Conservation (phyloP, 805 yeast genomes). For the Saturnispora ahearnii region DNA sequence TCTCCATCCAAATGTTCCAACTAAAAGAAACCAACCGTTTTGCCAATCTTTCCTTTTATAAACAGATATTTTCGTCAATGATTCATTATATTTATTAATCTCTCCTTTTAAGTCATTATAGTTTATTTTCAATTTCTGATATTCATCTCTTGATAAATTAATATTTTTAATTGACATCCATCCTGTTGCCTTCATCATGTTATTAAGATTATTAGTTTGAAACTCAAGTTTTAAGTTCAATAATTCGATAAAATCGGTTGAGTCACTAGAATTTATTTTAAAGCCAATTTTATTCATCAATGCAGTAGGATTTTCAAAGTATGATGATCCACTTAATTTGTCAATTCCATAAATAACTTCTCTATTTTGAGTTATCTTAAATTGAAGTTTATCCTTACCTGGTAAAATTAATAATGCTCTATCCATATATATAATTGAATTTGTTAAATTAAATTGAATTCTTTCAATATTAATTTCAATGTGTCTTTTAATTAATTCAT, state of each 20-base stretch:
- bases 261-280: slow-evolving; percentile 23
- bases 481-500: slow-evolving; percentile 34
- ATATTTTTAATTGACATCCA: slow-evolving; percentile 59
- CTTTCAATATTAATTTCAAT: slow-evolving; percentile 27
- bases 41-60: slow-evolving; percentile 49
- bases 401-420: slow-evolving; percentile 23
- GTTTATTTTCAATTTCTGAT: slow-evolving; percentile 31
- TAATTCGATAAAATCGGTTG: slow-evolving; percentile 27
- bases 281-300: slow-evolving; percentile 27
- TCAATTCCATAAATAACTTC: slow-evolving; percentile 26
- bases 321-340: slow-evolving; percentile 32
- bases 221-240: slow-evolving; percentile 45
- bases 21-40: slow-evolving; percentile 43
- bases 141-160: slow-evolving; percentile 40
- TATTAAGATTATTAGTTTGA: slow-evolving; percentile 24
- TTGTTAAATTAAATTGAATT: slow-evolving; percentile 26
- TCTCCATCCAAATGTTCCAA: slow-evolving; percentile 29
- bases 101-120: slow-evolving; percentile 21
- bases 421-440: slow-evolving; percentile 23
- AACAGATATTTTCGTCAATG: slow-evolving; percentile 25
- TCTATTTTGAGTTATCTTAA: slow-evolving; percentile 24
- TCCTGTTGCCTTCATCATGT: slow-evolving; percentile 50
- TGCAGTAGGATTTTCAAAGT: slow-evolving; percentile 38
- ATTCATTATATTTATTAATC: slow-evolving; percentile 11
- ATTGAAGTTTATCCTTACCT: slow-evolving; percentile 18